Evolutionary conservation across 1,284 basidiomycete species (phyloP).

Genomic region (Boletus nobilissimus): DNA sequence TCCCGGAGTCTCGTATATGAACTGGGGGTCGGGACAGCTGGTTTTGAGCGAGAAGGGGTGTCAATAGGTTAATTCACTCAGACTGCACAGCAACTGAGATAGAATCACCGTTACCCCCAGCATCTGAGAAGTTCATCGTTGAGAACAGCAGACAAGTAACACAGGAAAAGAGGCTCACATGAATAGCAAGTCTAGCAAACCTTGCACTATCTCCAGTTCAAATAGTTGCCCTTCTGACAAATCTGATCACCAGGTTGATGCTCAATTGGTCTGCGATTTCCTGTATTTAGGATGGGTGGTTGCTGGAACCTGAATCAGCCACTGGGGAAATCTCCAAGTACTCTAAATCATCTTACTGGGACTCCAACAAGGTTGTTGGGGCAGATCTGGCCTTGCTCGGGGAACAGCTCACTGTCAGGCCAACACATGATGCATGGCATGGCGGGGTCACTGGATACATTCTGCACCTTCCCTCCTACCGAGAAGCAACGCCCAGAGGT

Average conservation of each 20-base stretch:
- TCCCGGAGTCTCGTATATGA: conserved; percentile 75
- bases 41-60: conserved; percentile 70
- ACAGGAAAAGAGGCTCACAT: conserved; percentile 54
- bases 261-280: conserved; percentile 85
- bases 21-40: conserved; percentile 53
- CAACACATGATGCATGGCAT: conserved; percentile 83
- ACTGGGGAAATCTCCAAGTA: background rate
- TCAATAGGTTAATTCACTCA: conserved; percentile 81
- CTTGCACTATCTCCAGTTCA: conserved; percentile 87
- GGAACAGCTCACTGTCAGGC: conserved; percentile 85
- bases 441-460: conserved; percentile 75
- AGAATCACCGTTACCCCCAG: conserved; percentile 85
- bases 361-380: conserved; percentile 63
- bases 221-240: conserved; percentile 83
- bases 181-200: conserved; percentile 90
- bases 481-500: conserved; percentile 79
- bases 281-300: conserved; percentile 88
- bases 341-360: conserved; percentile 55
- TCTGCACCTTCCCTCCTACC: conserved; percentile 78
- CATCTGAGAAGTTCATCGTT: conserved; percentile 57
- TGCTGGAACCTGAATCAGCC: conserved; percentile 54
- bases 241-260: conserved; percentile 93
- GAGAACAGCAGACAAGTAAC: conserved; percentile 19
- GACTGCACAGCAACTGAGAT: conserved; percentile 83
- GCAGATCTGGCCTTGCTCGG: conserved; percentile 79